Evolutionary conservation across 2,329 filamentous ascomycete genomes (phyloP), one percentile per base, ranked within the genome.

Genomic region (Hypomyces rosellus): DNA sequence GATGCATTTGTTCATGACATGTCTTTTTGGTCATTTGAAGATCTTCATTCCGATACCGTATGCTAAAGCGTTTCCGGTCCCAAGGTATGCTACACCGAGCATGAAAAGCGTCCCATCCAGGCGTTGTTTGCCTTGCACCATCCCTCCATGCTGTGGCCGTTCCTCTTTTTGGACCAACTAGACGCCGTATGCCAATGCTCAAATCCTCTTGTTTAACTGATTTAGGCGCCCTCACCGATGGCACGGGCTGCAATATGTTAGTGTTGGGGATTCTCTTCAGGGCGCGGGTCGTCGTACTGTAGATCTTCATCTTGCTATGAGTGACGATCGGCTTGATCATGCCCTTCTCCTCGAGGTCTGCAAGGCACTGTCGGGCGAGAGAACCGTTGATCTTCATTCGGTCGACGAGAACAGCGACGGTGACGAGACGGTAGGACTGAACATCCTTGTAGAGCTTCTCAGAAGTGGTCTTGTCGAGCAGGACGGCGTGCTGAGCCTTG

Each of bases 391-490:
- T 95, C 90, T 99, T 99, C 76, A 99, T 85, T 77, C 93, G 86
- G 79, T 99, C 93, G 84, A 99, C 93, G 69, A 99, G 90, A 67
- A 89, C 92, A 69, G 93, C 91, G 69, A 97, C 88, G 72, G 93
- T 97, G 79, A 99, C 90, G 75, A 99, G 90, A 72, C 93, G 90
- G 88, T 97, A 99, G 61, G 93, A 96, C 78, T 97, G 93, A 68
- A 99, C 95, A 84, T 99, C 93, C 84, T 99, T 99, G 84, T 96
- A 88, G 75, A 99, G 90, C 83, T 95, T 96, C 79, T 99, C 93
- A 64, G 87, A 88, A 71, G 87, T 96, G 77, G 81, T 72, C 86
- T 99, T 99, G 83, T 99, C 93, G 78, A 99, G 89, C 72, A 97
- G 82, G 77, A 99, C 93, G 76, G 88, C 89, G 85, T 99, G 93